A percentile compares a stretch with the other conserved stretches of the same genome.
Conservation (phyloP, 345 rosid species). For the Gossypium mustelinum region DNA sequence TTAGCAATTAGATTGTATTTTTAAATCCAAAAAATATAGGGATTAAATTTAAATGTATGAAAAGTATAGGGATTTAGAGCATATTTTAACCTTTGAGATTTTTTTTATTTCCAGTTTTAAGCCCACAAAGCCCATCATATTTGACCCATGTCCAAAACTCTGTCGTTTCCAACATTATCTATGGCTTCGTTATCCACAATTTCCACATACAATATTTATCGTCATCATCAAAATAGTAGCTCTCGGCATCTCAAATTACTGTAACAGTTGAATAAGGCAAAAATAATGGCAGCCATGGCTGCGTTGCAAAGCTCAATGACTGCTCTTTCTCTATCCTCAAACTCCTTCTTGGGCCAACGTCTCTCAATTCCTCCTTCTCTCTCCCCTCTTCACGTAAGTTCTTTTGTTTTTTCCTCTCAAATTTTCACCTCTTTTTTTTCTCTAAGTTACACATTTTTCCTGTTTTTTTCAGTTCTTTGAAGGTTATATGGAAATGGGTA, state of each 20-base stretch:
- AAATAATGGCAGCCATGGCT: constrained; percentile 62
- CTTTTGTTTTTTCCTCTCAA: background rate
- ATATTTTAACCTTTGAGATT: background rate
- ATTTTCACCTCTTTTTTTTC: background rate
- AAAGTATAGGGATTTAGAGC: too few relatives aligned
- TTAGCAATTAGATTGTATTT: too few relatives aligned
- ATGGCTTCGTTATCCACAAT: constrained; percentile 28
- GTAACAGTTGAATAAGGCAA: constrained; percentile 23
- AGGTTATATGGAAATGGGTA: constrained; percentile 13
- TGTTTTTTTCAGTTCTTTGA: background rate
- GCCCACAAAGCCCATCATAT: background rate
- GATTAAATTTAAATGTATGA: too few relatives aligned
- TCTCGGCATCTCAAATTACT: constrained; percentile 5
- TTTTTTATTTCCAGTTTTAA: background rate
- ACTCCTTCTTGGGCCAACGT: constrained; percentile 68
- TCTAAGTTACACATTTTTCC: background rate
- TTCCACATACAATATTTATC: constrained; percentile 14
- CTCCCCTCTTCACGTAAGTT: constrained; percentile 41
- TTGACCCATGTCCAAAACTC: background rate
- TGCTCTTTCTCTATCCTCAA: constrained; percentile 54
- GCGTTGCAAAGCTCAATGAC: constrained; percentile 72
- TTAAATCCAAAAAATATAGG: too few relatives aligned
- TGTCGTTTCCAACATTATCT: constrained; percentile 6
- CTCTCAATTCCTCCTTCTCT: constrained; percentile 36
- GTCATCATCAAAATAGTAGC: background rate